These are phyloP conservation scores for Apostasia ramifera DNA, from an alignment of 106 monocot genomes.

Conservation along the genomic window DNA sequence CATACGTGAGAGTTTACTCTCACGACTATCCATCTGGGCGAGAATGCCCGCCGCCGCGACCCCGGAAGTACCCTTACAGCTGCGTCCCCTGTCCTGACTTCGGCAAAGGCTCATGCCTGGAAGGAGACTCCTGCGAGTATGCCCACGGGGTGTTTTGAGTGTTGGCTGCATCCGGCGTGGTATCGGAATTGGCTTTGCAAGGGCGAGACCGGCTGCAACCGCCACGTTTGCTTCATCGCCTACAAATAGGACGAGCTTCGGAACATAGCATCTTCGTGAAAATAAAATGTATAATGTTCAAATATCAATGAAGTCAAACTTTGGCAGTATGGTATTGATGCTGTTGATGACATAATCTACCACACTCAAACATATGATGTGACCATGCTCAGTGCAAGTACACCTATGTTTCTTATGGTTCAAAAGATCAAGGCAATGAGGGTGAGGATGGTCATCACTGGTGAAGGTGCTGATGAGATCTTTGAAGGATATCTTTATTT, in stretches of 20 bases:
- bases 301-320: too few relatives aligned
- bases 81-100: constrained; percentile 54
- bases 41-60: constrained; percentile 45
- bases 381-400: constrained; percentile 60
- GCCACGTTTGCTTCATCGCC: constrained; percentile 47
- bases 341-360: constrained; percentile 66
- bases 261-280: too few relatives aligned
- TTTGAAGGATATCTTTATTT: constrained; percentile 73
- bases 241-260: constrained; percentile 45
- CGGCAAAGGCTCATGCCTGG: constrained; percentile 35
- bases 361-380: constrained; percentile 62
- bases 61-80: constrained; percentile 47
- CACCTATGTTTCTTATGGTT: constrained; percentile 69
- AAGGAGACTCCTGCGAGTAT: constrained; percentile 42
- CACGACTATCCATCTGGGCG: constrained; percentile 52
- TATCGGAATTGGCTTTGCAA: constrained; percentile 5
- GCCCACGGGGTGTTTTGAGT: constrained; percentile 19
- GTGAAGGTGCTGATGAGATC: constrained; percentile 66
- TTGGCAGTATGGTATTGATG: constrained; percentile 56
- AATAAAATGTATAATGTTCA: too few relatives aligned
- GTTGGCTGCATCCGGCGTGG: constrained; percentile 8
- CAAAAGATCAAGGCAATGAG: constrained; percentile 63
- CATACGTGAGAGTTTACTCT: constrained; percentile 32
- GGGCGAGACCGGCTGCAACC: constrained; percentile 30
- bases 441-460: constrained; percentile 69